A percentile compares a stretch with the other conserved stretches of the same genome.
Evolutionary conservation across 2,329 filamentous ascomycete species (phyloP).

Genomic region (Zymoseptoria pseudotritici): DNA sequence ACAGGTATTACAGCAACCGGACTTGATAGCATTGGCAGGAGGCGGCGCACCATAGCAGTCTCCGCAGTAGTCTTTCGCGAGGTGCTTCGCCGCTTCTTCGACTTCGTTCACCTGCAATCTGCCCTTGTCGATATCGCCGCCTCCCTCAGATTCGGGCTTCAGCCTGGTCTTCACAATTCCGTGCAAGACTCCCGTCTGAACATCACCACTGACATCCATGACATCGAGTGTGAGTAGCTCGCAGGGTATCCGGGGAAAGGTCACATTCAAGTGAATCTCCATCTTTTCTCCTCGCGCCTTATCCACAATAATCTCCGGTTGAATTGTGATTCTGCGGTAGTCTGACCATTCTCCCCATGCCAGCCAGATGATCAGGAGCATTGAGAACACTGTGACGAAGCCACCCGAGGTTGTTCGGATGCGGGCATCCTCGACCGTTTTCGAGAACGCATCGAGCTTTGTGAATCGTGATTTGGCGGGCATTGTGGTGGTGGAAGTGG

Average conservation of each 20-base stretch:
- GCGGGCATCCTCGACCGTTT: conserved; percentile 59
- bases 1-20: conserved; percentile 95
- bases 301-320: conserved; percentile 91
- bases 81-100: conserved; percentile 61
- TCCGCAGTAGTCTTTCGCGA: conserved; percentile 89
- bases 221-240: conserved; percentile 94
- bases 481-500: conserved; percentile 48
- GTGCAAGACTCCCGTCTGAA: conserved; percentile 89
- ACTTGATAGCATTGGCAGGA: conserved; percentile 63
- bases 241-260: conserved; percentile 88
- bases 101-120: conserved; percentile 62
- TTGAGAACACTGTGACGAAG: conserved; percentile 83
- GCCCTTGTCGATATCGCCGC: conserved; percentile 64
- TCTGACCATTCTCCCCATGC: conserved; percentile 94
- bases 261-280: conserved; percentile 97
- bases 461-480: conserved; percentile 88
- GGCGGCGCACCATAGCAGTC: conserved; percentile 80
- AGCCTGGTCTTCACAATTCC: conserved; percentile 88
- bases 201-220: conserved; percentile 97
- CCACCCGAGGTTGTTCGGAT: conserved; percentile 93
- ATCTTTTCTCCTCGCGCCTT: conserved; percentile 97
- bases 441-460: conserved; percentile 95
- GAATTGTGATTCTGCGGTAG: conserved; percentile 76
- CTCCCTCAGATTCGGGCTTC: conserved; percentile 63
- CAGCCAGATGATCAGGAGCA: conserved; percentile 81